A percentile compares a stretch with the other conserved stretches of the same genome.
Evolutionary conservation across 345 rosid species (phyloP).

Genomic region (Citrus inodora): DNA sequence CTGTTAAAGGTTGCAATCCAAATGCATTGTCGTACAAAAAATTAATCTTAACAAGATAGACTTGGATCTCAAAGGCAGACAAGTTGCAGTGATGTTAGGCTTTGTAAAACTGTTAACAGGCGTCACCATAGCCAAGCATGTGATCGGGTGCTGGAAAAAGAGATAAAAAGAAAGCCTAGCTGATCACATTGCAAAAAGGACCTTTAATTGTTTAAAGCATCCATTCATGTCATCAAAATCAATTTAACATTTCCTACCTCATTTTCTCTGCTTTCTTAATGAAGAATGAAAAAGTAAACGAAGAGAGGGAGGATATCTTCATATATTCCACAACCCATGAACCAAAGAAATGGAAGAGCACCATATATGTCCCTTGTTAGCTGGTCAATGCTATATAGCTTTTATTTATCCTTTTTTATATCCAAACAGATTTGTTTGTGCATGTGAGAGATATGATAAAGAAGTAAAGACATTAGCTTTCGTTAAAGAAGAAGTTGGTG

Average conservation of each 20-base stretch:
- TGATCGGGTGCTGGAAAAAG: slow-evolving; percentile 17
- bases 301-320: not conserved
- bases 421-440: slow-evolving; percentile 11
- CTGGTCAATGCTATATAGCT: slow-evolving; percentile 17
- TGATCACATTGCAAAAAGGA: not conserved
- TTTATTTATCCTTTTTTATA: not conserved
- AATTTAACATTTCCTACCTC: not conserved
- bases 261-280: not conserved
- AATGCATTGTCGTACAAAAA: not conserved
- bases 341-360: not conserved
- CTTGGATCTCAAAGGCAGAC: not conserved
- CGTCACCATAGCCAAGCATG: slow-evolving; percentile 30
- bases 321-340: not conserved
- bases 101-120: slow-evolving; percentile 1
- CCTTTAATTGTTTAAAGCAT: slow-evolving; percentile 3
- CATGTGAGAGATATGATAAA: slow-evolving; percentile 9
- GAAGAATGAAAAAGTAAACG: slow-evolving; percentile 6
- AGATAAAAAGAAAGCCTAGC: not conserved
- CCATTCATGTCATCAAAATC: not conserved
- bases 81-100: not conserved
- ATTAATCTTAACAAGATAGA: not conserved
- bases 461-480: slow-evolving; percentile 30
- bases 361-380: slow-evolving; percentile 13
- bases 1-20: not conserved
- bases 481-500: slow-evolving; percentile 22